Percentiles rank a stretch among this genome's conserved stretches.
phyloP scores from a whole-genome alignment of 768 basidiomycete genomes.

The Lactarius sp. region DNA sequence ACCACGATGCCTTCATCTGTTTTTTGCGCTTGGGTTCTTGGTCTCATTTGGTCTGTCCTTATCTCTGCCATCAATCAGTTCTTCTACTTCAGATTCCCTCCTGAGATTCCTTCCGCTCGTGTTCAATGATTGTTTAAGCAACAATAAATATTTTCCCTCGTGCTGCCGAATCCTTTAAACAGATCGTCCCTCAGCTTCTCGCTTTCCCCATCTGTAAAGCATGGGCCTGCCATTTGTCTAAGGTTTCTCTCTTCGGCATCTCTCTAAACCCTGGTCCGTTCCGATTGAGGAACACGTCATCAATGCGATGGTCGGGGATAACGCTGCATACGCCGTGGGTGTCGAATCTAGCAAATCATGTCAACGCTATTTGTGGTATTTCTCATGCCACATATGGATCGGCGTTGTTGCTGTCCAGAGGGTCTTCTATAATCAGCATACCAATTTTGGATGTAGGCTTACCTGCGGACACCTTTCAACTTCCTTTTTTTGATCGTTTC shows the following conservation, averaged over 20 bases:
- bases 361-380: not conserved
- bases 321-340: conserved; percentile 33
- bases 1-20: conserved; percentile 38
- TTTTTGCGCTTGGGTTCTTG: conserved; percentile 37
- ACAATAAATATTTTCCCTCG: no score
- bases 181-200: conserved; percentile 63
- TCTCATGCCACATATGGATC: conserved; percentile 27
- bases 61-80: conserved; percentile 75
- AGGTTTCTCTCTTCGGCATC: conserved; percentile 48
- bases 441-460: conserved; percentile 33
- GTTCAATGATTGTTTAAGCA: not conserved
- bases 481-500: not conserved
- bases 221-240: conserved; percentile 53
- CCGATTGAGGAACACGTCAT: conserved; percentile 68
- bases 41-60: conserved; percentile 57
- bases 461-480: no score
- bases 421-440: conserved; percentile 40
- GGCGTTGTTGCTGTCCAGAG: conserved; percentile 45
- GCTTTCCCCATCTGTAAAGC: conserved; percentile 60
- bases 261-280: conserved; percentile 65
- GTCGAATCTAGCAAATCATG: not conserved
- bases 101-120: conserved; percentile 19
- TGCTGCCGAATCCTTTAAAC: not conserved
- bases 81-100: conserved; percentile 67
- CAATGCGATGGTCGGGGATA: conserved; percentile 37